Percentiles rank a stretch among this genome's conserved stretches.
phyloP scores from a whole-genome alignment of 1,139 yeast genomes.

The Candida labiduridarum region DNA sequence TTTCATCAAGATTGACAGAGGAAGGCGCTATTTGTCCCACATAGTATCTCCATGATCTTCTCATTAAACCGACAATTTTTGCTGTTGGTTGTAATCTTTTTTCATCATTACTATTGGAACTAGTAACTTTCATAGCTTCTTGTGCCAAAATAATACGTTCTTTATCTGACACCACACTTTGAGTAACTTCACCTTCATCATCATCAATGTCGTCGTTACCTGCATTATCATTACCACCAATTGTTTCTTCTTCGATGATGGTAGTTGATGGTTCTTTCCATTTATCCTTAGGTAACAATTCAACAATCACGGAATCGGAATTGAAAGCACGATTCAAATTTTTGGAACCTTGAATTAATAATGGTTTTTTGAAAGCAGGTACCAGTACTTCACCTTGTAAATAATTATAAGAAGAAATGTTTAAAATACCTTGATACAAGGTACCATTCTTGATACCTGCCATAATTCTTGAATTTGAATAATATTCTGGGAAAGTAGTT shows the following conservation, averaged over 20 bases:
- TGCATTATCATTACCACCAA: constrained; percentile 63
- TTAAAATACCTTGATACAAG: constrained; percentile 80
- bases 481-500: constrained; percentile 73
- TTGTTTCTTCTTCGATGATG: constrained; percentile 72
- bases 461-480: constrained; percentile 76
- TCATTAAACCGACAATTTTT: constrained; percentile 80
- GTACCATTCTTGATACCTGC: constrained; percentile 92
- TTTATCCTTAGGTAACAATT: constrained; percentile 77
- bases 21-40: constrained; percentile 92
- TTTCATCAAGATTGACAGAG: constrained; percentile 60
- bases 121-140: constrained; percentile 68
- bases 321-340: constrained; percentile 88
- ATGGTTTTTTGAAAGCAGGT: constrained; percentile 77
- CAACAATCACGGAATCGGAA: constrained; percentile 90
- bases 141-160: constrained; percentile 76
- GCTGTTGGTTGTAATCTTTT: constrained; percentile 83
- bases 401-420: constrained; percentile 82
- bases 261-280: constrained; percentile 89
- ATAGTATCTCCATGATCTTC: constrained; percentile 94
- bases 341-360: constrained; percentile 79
- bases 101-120: constrained; percentile 29
- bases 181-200: constrained; percentile 16
- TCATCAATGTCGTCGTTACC: constrained; percentile 50
- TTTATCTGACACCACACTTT: constrained; percentile 62
- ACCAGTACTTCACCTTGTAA: constrained; percentile 84